Conservation (phyloP, 1,284 basidiomycete species). For the Melampsora americana region DNA sequence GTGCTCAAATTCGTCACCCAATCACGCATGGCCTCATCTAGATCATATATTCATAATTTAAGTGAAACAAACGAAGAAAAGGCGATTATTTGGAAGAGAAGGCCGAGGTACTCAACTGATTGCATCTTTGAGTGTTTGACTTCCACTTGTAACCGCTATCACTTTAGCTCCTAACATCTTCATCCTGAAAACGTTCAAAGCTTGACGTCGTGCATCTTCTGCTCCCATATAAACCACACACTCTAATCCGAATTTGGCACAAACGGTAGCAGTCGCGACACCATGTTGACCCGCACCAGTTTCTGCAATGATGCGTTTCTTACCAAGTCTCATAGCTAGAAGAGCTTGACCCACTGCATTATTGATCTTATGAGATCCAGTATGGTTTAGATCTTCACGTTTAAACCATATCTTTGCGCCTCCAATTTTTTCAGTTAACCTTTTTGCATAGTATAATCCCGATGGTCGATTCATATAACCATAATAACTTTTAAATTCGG, state of each 20-base stretch:
- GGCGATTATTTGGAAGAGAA: conserved; percentile 44
- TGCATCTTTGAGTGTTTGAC: conserved; percentile 93
- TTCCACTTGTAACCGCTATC: conserved; percentile 87
- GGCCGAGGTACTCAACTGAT: conserved; percentile 60
- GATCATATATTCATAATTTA: background rate
- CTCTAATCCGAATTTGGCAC: conserved; percentile 91
- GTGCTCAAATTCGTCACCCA: conserved; percentile 87
- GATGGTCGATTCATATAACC: conserved; percentile 81
- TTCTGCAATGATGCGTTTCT: conserved; percentile 96
- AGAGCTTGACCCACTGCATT: conserved; percentile 94
- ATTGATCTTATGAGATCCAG: conserved; percentile 95
- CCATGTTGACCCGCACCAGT: conserved; percentile 98
- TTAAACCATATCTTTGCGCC: conserved; percentile 98
- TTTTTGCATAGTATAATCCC: conserved; percentile 70
- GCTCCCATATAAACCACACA: conserved; percentile 98
- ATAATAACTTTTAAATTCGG: conserved; percentile 83
- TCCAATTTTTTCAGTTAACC: conserved; percentile 70
- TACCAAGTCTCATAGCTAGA: conserved; percentile 84
- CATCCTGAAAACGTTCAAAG: conserved; percentile 95
- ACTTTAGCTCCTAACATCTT: conserved; percentile 93
- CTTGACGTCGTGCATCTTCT: conserved; percentile 94
- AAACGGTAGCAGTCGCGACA: conserved; percentile 96
- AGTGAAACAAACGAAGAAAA: background rate
- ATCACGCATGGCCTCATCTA: conserved; percentile 85
- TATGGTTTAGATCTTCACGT: conserved; percentile 90